These are phyloP conservation scores for Sclerotinia minor DNA, from an alignment of 2,329 filamentous ascomycete genomes.

Conservation along the genomic window DNA sequence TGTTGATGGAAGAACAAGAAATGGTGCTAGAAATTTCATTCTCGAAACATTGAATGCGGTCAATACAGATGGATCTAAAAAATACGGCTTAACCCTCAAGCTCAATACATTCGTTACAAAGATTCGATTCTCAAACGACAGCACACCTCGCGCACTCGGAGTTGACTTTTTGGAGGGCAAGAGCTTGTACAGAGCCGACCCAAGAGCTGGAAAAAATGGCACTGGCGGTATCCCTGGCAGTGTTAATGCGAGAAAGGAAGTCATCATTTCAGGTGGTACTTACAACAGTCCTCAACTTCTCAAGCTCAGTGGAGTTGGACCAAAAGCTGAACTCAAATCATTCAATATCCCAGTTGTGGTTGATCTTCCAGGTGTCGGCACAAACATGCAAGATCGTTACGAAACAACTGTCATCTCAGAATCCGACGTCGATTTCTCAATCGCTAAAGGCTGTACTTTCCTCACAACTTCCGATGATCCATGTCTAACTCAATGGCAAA, in stretches of 20 bases:
- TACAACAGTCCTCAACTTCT: conserved; percentile 50
- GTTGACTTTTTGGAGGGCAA: conserved; percentile 47
- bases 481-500: conserved; percentile 41
- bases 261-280: conserved; percentile 51
- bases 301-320: conserved; percentile 49
- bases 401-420: conserved; percentile 51
- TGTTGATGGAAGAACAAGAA: conserved; percentile 29
- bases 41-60: conserved; percentile 33
- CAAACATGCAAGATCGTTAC: conserved; percentile 57
- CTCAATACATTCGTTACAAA: conserved; percentile 44
- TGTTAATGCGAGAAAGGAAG: conserved; percentile 39
- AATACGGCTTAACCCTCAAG: conserved; percentile 23
- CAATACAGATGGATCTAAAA: conserved; percentile 28
- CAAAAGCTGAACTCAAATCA: conserved; percentile 43
- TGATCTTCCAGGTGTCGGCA: conserved; percentile 63
- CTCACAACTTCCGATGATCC: conserved; percentile 43
- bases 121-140: conserved; percentile 32
- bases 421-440: conserved; percentile 44
- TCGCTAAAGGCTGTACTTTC: conserved; percentile 42
- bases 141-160: conserved; percentile 44
- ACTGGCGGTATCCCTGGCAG: conserved; percentile 33
- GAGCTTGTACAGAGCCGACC: conserved; percentile 47
- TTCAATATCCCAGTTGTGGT: conserved; percentile 53
- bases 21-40: conserved; percentile 34
- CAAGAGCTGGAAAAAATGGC: conserved; percentile 41